Evolutionary conservation across 139 green algal genomes (phyloP).

Genomic region (Auxenochlorella protothecoides): DNA sequence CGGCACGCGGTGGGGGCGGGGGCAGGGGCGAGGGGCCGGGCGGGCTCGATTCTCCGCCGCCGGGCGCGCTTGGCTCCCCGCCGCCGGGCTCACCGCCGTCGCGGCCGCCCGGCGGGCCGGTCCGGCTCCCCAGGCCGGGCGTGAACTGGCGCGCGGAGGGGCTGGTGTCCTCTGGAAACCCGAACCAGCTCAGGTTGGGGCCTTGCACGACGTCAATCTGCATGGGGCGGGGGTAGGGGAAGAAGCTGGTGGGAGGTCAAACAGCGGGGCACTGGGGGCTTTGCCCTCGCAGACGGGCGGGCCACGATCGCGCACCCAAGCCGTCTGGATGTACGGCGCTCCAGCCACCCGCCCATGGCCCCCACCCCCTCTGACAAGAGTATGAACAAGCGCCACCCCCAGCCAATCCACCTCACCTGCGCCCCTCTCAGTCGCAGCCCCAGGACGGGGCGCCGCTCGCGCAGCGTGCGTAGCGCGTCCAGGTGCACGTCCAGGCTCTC

Average conservation of each 20-base stretch:
- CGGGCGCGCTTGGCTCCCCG: too few species aligned
- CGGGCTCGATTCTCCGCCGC: background rate
- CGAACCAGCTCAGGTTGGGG: slow-evolving; percentile 69
- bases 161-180: slow-evolving; percentile 69
- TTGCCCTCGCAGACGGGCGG: too few species aligned
- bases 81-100: background rate
- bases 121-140: slow-evolving; percentile 32
- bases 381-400: background rate
- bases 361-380: background rate
- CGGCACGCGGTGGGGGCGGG: background rate
- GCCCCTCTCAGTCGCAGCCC: slow-evolving; percentile 17
- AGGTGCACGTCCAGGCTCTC: slow-evolving; percentile 36
- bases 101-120: background rate
- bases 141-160: slow-evolving; percentile 50
- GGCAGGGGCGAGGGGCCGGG: background rate
- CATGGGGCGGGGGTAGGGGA: background rate
- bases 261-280: too few species aligned
- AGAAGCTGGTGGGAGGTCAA: background rate
- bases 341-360: too few species aligned
- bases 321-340: too few species aligned
- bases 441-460: slow-evolving; percentile 47
- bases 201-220: slow-evolving; percentile 51
- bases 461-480: slow-evolving; percentile 36
- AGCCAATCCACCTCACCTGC: slow-evolving; percentile 7
- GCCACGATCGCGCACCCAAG: too few species aligned